These are phyloP conservation scores for Clonostachys rosea DNA, from an alignment of 2,329 filamentous ascomycete genomes.

Conservation along the genomic window DNA sequence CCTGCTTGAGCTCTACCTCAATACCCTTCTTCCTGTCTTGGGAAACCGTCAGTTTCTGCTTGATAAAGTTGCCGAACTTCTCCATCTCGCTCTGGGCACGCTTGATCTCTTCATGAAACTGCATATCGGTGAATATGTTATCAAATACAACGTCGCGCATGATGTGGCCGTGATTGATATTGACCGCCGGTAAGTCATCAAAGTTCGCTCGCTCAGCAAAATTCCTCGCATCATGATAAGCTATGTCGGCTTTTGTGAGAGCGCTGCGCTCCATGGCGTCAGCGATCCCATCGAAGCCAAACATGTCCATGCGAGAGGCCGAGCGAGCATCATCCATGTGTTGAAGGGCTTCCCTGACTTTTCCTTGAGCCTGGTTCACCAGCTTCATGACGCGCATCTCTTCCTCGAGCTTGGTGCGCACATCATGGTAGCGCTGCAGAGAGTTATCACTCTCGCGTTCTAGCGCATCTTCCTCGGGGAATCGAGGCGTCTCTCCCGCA, in stretches of 20 bases:
- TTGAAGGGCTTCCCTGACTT: slow-evolving; percentile 20
- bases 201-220: background rate
- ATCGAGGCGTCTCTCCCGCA: slow-evolving; percentile 42
- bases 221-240: background rate
- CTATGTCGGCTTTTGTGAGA: slow-evolving; percentile 27
- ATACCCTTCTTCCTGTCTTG: slow-evolving; percentile 18
- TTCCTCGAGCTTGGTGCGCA: slow-evolving; percentile 24
- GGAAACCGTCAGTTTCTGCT: slow-evolving; percentile 21
- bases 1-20: slow-evolving; percentile 19
- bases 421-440: slow-evolving; percentile 27
- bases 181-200: slow-evolving; percentile 27
- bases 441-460: slow-evolving; percentile 30
- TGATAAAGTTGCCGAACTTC: slow-evolving; percentile 22
- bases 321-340: slow-evolving; percentile 35
- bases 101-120: slow-evolving; percentile 47
- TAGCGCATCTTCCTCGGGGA: slow-evolving; percentile 45
- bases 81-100: slow-evolving; percentile 28
- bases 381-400: slow-evolving; percentile 33
- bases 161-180: slow-evolving; percentile 37
- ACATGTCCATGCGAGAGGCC: slow-evolving; percentile 39
- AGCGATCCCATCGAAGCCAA: slow-evolving; percentile 18
- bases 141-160: slow-evolving; percentile 50
- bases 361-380: slow-evolving; percentile 29
- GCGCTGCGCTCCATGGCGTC: background rate
- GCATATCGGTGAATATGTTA: slow-evolving; percentile 47